Evolutionary conservation across 495 filamentous ascomycete genomes (phyloP).

Genomic region (Aspergillus nidulans): DNA sequence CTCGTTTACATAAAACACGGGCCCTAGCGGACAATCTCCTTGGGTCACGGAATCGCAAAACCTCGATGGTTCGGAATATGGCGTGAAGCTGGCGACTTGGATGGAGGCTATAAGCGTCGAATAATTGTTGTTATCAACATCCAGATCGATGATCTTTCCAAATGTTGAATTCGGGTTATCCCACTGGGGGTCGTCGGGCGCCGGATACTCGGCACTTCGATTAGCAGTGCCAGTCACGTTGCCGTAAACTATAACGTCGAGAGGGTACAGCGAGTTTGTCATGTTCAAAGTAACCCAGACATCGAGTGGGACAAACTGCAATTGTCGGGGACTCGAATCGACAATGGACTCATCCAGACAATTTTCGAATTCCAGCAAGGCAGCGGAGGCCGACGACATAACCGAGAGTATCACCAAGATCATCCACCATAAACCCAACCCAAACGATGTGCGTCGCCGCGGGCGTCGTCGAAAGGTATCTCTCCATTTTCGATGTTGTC

Average conservation of each 20-base stretch:
- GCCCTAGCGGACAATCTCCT: conserved; percentile 67
- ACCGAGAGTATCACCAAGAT: conserved; percentile 23
- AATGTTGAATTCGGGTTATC: conserved; percentile 51
- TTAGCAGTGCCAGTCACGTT: conserved; percentile 71
- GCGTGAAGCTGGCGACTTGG: conserved; percentile 68
- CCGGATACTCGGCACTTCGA: conserved; percentile 43
- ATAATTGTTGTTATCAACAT: conserved; percentile 48
- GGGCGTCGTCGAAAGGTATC: conserved; percentile 23
- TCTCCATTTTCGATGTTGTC: conserved; percentile 21
- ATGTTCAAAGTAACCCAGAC: conserved; percentile 71
- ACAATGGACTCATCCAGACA: conserved; percentile 64
- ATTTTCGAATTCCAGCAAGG: conserved; percentile 73
- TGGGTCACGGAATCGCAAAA: conserved; percentile 65
- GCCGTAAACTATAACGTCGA: conserved; percentile 81
- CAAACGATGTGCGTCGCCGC: conserved; percentile 12
- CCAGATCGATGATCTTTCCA: conserved; percentile 71
- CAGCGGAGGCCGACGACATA: conserved; percentile 40
- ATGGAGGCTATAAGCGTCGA: conserved; percentile 68
- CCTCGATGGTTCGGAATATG: conserved; percentile 45
- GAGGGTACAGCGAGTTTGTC: conserved; percentile 53
- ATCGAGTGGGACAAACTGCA: conserved; percentile 79
- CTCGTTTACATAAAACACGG: conserved; percentile 60
- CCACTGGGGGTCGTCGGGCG: conserved; percentile 47
- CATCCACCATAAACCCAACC: conserved; percentile 10
- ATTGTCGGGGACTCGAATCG: conserved; percentile 43